Evolutionary conservation across 495 filamentous ascomycete genomes (phyloP), one percentile per base, ranked within the genome.

Genomic region (Penicillium mononematosum): DNA sequence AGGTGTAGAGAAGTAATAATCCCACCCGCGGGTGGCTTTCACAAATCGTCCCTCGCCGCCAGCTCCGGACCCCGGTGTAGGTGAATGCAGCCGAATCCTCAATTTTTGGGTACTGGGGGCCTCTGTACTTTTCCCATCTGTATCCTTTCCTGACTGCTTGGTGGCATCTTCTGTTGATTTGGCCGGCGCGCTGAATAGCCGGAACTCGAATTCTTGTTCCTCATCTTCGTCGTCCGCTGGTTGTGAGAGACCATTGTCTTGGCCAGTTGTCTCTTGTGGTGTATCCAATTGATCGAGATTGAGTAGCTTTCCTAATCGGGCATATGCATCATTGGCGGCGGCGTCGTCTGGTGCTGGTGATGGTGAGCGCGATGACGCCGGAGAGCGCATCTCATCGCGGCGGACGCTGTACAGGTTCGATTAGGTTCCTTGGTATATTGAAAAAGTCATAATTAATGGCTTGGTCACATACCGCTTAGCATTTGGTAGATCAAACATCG

Each of bases 141-240:
- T 25, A 8, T 53, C 53, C 11, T 20, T 52, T 25, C 24, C 42
- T 14, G 39, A 12, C 7, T 51, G 53, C 10, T 25, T 25, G 2
- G 49, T 47, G 14, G 53, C 43, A 5, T 58, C 42, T 41, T 56
- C 32, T 39, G 43, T 63, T 10, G 50, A 45, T 38, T 61, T 67
- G 4, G 58, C 49, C 3, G 74, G 72, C 9, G 69, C 72, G 47
- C 70, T 75, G 68, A 79, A 79, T 25, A 79, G 56, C 4, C 76
- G 72, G 58, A 79, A 79, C 45, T 77, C 75, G 59, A 78, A 79
- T 55, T 78, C 76, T 59, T 79, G 72, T 53, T 78, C 76, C 32
- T 75, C 74, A 2, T 73, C 75, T 24, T 78, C 74, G 1, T 65
- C 54, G 0, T 48, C 45, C 16, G 25, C 44, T 1, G 51, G 48